phyloP scores from a whole-genome alignment of 192 early-diverging fungal species.

The Dissophora ornata region DNA sequence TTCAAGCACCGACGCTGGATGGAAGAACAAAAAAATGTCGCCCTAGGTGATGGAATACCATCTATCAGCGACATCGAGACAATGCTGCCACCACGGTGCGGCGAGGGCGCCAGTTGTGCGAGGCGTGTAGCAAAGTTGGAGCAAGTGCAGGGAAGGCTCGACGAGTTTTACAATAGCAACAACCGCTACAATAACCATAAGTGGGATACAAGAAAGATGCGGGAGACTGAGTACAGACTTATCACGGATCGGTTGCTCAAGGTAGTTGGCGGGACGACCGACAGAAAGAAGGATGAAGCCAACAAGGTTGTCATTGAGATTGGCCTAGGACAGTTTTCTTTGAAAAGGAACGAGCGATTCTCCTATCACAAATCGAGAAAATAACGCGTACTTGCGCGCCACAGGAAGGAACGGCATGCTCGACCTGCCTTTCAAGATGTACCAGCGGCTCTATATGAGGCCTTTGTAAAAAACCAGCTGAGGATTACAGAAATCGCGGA shows the following conservation, averaged over 20 bases:
- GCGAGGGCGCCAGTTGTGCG: not conserved
- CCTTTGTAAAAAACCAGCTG: slow-evolving; percentile 15
- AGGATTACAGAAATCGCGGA: slow-evolving; percentile 23
- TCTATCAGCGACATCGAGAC: slow-evolving; percentile 15
- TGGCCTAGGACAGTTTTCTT: not conserved
- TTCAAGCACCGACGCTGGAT: slow-evolving; percentile 13
- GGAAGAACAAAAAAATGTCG: not conserved
- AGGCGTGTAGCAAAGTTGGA: not conserved
- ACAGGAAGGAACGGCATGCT: slow-evolving; percentile 14
- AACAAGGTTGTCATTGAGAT: slow-evolving; percentile 14
- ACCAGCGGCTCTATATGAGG: slow-evolving; percentile 20
- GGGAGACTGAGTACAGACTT: not conserved
- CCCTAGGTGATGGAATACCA: not conserved
- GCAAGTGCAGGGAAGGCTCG: not conserved
- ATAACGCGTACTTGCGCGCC: slow-evolving; percentile 15
- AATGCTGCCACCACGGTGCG: not conserved
- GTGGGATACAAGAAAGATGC: not conserved
- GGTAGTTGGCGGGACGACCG: not conserved
- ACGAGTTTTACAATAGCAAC: slow-evolving; percentile 1
- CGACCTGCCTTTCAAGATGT: slow-evolving; percentile 18
- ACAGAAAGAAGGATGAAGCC: not conserved
- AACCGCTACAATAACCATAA: not conserved
- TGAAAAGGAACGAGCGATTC: slow-evolving; percentile 7
- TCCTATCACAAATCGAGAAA: slow-evolving; percentile 16
- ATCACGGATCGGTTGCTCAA: slow-evolving; percentile 10